Conservation (phyloP, 2,329 filamentous ascomycete genomes). For the Truncatella angustata region DNA sequence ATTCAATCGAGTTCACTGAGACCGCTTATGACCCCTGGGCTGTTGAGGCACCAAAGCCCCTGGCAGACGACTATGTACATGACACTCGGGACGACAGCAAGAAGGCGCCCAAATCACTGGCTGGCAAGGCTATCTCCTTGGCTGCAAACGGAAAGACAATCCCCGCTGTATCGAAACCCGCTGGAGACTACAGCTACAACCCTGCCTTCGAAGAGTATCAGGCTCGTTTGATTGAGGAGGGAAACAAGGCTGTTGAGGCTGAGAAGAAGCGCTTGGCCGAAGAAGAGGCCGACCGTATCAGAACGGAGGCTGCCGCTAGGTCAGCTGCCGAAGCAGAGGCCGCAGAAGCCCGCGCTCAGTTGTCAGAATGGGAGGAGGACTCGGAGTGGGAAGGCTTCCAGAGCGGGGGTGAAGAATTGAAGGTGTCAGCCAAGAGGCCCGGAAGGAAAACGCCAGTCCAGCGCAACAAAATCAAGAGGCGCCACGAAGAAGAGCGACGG, state of each 20-base stretch:
- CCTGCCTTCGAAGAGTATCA: constrained; percentile 86
- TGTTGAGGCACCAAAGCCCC: constrained; percentile 27
- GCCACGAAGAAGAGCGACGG: constrained; percentile 81
- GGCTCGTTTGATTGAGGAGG: constrained; percentile 69
- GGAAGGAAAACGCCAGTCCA: constrained; percentile 84
- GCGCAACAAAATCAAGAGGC: constrained; percentile 81
- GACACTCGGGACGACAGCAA: constrained; percentile 49
- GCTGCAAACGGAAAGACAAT: constrained; percentile 78
- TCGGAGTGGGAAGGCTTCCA: constrained; percentile 89
- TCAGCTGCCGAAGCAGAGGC: constrained; percentile 76
- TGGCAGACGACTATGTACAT: constrained; percentile 25
- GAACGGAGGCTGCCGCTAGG: constrained; percentile 63
- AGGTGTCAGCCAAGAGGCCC: constrained; percentile 68
- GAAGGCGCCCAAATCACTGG: constrained; percentile 73
- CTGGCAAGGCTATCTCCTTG: constrained; percentile 75
- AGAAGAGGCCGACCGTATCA: constrained; percentile 65
- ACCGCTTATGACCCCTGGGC: constrained; percentile 80
- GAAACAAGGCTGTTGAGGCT: constrained; percentile 73
- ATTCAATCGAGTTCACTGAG: constrained; percentile 53
- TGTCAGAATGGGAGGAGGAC: constrained; percentile 79
- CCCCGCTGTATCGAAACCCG: constrained; percentile 75
- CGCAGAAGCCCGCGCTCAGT: constrained; percentile 62
- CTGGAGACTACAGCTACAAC: constrained; percentile 88
- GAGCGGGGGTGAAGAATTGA: constrained; percentile 72
- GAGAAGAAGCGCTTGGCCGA: constrained; percentile 72